These are phyloP conservation scores for Myxozyma udenii DNA, from an alignment of 805 yeast genomes.

Conservation along the genomic window DNA sequence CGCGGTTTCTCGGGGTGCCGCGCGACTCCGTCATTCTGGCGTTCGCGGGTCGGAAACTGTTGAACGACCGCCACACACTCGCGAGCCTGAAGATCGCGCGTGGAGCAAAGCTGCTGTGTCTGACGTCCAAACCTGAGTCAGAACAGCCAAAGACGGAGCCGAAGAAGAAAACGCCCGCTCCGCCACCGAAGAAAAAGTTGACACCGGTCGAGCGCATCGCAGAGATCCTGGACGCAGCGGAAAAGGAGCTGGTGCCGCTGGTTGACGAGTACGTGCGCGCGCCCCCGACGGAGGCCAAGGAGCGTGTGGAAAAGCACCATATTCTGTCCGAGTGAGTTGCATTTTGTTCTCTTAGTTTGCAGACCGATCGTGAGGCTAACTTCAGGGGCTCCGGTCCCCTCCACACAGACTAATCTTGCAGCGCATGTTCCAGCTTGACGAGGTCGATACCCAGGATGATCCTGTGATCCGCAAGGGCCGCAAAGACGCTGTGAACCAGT, in stretches of 20 bases:
- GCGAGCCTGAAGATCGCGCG: constrained; percentile 12
- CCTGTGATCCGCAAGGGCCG: constrained; percentile 32
- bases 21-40: constrained; percentile 22
- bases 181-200: constrained; percentile 8
- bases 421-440: constrained; percentile 31
- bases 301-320: constrained; percentile 14
- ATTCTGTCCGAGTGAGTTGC: constrained; percentile 22
- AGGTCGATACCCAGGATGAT: constrained; percentile 31
- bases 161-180: constrained; percentile 2
- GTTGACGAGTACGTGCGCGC: constrained; percentile 15
- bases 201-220: constrained; percentile 25
- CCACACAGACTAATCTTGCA: constrained; percentile 26
- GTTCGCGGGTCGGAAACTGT: constrained; percentile 30
- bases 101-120: constrained; percentile 22
- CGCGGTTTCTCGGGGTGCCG: constrained; percentile 19
- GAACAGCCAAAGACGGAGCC: background rate
- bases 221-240: constrained; percentile 12
- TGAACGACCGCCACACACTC: constrained; percentile 19
- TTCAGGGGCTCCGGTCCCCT: too few relatives aligned
- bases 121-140: constrained; percentile 3
- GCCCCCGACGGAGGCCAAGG: constrained; percentile 12
- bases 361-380: background rate
- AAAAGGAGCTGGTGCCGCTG: constrained; percentile 23
- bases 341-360: background rate
- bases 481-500: constrained; percentile 32